These are phyloP conservation scores for Mangifera indica DNA, from an alignment of 345 rosid genomes.

Conservation along the genomic window DNA sequence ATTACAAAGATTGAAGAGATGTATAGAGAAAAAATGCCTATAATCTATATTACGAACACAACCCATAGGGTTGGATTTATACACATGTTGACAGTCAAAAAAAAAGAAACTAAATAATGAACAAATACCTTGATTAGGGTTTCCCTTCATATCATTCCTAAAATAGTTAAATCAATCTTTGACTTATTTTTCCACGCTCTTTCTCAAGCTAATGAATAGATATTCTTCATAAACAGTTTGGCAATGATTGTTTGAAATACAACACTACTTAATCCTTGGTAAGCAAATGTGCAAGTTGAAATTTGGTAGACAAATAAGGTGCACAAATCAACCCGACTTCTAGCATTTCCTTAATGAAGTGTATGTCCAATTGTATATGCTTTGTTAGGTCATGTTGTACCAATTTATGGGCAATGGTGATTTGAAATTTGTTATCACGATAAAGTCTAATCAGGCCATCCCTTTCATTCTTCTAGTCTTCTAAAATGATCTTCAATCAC, in stretches of 20 bases:
- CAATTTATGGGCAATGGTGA: not conserved
- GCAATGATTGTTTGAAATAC: not conserved
- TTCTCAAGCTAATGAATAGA: not conserved
- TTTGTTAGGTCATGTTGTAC: not conserved
- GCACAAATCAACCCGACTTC: not conserved
- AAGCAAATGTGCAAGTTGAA: not conserved
- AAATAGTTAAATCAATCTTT: too few relatives aligned
- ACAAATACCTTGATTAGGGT: too few relatives aligned
- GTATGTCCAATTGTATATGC: not conserved
- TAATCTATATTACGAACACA: too few relatives aligned
- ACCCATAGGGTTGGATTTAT: too few relatives aligned
- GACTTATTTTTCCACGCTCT: not conserved
- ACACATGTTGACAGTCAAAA: too few relatives aligned
- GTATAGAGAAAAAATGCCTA: too few relatives aligned
- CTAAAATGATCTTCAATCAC: not conserved
- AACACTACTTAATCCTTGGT: not conserved
- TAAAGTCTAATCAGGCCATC: not conserved
- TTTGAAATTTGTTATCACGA: not conserved
- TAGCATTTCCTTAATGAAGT: not conserved
- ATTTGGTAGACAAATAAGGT: not conserved
- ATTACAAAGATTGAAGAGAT: too few relatives aligned
- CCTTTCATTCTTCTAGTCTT: not conserved
- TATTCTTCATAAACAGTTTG: not conserved
- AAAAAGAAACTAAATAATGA: too few relatives aligned
- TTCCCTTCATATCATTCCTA: too few relatives aligned